phyloP scores from a whole-genome alignment of 1,139 yeast species.

The Geotrichum cucujoidarum region DNA sequence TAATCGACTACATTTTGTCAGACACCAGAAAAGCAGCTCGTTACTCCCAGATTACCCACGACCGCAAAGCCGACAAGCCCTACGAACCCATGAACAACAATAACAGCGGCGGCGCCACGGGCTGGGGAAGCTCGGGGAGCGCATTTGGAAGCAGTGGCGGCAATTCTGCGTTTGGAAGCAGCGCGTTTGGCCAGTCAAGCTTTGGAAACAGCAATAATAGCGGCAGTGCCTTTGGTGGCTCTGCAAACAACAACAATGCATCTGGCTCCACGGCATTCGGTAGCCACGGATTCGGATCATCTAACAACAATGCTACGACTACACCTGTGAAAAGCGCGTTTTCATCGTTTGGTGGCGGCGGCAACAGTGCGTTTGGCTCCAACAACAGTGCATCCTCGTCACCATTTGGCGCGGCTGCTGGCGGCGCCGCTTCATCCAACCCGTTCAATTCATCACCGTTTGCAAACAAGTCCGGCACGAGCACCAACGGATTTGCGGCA shows the following conservation, averaged over 20 bases:
- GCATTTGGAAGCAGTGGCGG: constrained; percentile 14
- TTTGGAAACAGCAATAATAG: constrained; percentile 9
- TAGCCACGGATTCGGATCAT: background rate
- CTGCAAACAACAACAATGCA: constrained; percentile 9
- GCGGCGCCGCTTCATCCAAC: background rate
- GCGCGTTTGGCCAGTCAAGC: constrained; percentile 12
- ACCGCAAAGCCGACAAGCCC: constrained; percentile 8
- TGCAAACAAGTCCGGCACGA: constrained; percentile 8
- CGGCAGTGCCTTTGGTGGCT: constrained; percentile 30
- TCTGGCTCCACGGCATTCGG: constrained; percentile 12
- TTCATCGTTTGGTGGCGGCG: constrained; percentile 11
- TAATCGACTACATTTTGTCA: constrained; percentile 39
- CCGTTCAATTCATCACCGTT: constrained; percentile 18
- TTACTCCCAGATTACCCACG: constrained; percentile 32
- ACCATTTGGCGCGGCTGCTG: constrained; percentile 14
- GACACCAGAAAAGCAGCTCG: constrained; percentile 52
- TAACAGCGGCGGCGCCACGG: constrained; percentile 19
- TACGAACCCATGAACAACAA: constrained; percentile 11
- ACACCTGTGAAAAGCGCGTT: constrained; percentile 24
- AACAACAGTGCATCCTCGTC: no score
- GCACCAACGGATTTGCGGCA: constrained; percentile 7
- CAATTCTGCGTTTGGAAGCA: constrained; percentile 7
- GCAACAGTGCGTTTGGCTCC: constrained; percentile 11
- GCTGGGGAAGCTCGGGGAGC: constrained; percentile 19
- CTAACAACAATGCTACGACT: constrained; percentile 4